Evolutionary conservation across 2,329 filamentous ascomycete species (phyloP).

Genomic region (Microdochium nivale): DNA sequence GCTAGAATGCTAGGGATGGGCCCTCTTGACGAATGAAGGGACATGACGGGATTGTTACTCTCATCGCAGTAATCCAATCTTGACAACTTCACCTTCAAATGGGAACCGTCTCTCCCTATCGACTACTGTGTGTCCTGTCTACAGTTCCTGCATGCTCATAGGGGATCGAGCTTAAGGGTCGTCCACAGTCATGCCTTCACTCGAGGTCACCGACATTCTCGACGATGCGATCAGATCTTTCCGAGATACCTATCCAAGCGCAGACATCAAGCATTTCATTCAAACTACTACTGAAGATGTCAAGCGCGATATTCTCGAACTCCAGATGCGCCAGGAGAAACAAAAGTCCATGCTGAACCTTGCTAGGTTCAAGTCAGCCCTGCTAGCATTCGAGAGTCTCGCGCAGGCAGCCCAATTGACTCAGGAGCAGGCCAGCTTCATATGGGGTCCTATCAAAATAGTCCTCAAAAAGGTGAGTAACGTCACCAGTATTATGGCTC

Average conservation of each 20-base stretch:
- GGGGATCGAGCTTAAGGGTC: no score
- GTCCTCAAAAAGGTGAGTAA: constrained; percentile 11
- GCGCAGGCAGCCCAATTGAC: constrained; percentile 3
- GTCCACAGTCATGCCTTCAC: not conserved
- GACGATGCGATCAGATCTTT: not conserved
- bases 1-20: no score
- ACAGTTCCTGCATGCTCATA: no score
- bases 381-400: constrained; percentile 11
- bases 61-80: no score
- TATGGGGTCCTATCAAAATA: constrained; percentile 20
- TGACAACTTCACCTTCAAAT: no score
- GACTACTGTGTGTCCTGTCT: no score
- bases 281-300: constrained; percentile 9
- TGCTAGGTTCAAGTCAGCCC: constrained; percentile 13
- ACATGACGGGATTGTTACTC: no score
- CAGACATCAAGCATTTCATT: constrained; percentile 6
- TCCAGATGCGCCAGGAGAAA: constrained; percentile 16
- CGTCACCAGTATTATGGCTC: not conserved
- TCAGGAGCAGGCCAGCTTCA: constrained; percentile 7
- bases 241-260: not conserved
- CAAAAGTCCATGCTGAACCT: constrained; percentile 17
- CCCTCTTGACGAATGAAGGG: no score
- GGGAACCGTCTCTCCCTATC: no score
- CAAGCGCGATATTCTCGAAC: constrained; percentile 10
- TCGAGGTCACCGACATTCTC: not conserved